A percentile compares a stretch with the other conserved stretches of the same genome.
Conservation (phyloP, 768 basidiomycete species). For the Mycena polygramma region DNA sequence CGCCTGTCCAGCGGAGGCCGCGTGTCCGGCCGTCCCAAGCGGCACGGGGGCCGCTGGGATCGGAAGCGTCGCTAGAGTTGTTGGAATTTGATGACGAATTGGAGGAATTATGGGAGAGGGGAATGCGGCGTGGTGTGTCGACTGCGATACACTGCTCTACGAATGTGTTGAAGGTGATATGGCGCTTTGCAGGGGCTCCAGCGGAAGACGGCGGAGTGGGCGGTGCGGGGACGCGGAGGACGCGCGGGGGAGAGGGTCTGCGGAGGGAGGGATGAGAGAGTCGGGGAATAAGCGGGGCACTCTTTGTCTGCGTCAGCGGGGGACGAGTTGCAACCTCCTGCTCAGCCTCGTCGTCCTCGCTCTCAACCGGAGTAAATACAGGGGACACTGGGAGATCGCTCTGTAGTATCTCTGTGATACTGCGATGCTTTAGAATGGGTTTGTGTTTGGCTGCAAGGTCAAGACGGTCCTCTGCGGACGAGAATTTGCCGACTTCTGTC, state of each 20-base stretch:
- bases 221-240: conserved; percentile 64
- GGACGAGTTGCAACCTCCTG: conserved; percentile 59
- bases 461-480: conserved; percentile 63
- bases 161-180: conserved; percentile 98
- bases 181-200: conserved; percentile 72
- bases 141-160: conserved; percentile 97
- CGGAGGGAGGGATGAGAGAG: conserved; percentile 62
- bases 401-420: conserved; percentile 89
- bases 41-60: background rate
- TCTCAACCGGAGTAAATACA: conserved; percentile 70
- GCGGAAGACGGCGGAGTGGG: background rate
- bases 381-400: conserved; percentile 76
- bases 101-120: conserved; percentile 23
- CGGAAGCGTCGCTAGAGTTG: background rate
- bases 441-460: conserved; percentile 69
- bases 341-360: conserved; percentile 60
- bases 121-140: conserved; percentile 69
- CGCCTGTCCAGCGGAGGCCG: conserved; percentile 36
- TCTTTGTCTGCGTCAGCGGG: conserved; percentile 83
- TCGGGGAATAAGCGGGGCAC: conserved; percentile 84
- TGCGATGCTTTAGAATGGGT: conserved; percentile 96
- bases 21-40: conserved; percentile 37
- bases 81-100: conserved; percentile 14
- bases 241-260: conserved; percentile 80
- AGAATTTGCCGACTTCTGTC: conserved; percentile 52